A percentile compares a stretch with the other conserved stretches of the same genome.
Evolutionary conservation across 2,329 filamentous ascomycete genomes (phyloP).

Genomic region (Fusarium sterilihyphosum): DNA sequence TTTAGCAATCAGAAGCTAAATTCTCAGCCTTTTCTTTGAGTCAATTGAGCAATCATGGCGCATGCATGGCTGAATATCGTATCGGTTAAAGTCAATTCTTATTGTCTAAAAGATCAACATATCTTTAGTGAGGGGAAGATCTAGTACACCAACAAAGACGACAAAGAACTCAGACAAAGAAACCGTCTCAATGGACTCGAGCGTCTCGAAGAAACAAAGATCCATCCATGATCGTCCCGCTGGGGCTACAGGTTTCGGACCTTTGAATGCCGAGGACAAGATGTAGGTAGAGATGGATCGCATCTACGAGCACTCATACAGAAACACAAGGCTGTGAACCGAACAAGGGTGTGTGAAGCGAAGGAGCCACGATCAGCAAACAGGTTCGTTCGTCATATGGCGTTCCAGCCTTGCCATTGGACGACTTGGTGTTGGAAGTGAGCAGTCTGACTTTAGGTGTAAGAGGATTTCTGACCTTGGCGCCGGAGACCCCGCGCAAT

Average conservation of each 20-base stretch:
- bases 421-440: not conserved
- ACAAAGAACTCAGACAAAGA: slow-evolving; percentile 17
- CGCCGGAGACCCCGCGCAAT: slow-evolving; percentile 32
- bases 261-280: slow-evolving; percentile 22
- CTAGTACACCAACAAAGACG: not conserved
- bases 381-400: slow-evolving; percentile 26
- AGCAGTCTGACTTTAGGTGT: slow-evolving; percentile 17
- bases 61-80: slow-evolving; percentile 12
- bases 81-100: slow-evolving; percentile 28
- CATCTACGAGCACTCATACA: slow-evolving; percentile 1
- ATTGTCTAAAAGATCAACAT: slow-evolving; percentile 13
- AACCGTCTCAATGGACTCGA: slow-evolving; percentile 3
- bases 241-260: slow-evolving; percentile 15
- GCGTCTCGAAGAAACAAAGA: slow-evolving; percentile 19
- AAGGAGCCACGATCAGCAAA: slow-evolving; percentile 22
- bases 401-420: slow-evolving; percentile 21
- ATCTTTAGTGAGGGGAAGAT: slow-evolving; percentile 5
- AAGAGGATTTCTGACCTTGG: slow-evolving; percentile 28
- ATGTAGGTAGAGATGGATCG: slow-evolving; percentile 3
- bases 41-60: slow-evolving; percentile 19
- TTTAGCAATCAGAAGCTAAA: slow-evolving; percentile 14
- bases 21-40: slow-evolving; percentile 10
- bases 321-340: slow-evolving; percentile 1
- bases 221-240: slow-evolving; percentile 4
- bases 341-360: slow-evolving; percentile 28